These are phyloP conservation scores for Pleurotus tuoliensis DNA, from an alignment of 768 basidiomycete species.

Conservation along the genomic window DNA sequence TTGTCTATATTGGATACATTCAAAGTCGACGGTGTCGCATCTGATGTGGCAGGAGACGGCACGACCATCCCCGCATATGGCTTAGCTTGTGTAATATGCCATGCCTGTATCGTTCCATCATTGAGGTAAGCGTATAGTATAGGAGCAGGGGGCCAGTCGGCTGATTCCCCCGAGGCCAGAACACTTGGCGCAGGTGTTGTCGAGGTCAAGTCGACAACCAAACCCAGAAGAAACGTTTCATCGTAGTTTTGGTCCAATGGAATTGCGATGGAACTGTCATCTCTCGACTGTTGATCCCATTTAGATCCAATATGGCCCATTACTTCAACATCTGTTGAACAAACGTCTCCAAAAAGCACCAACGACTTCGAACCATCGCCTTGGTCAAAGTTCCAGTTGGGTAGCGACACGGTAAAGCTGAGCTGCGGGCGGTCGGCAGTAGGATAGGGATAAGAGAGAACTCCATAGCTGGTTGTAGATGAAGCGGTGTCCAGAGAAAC, in stretches of 20 bases:
- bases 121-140: slow-evolving; percentile 73
- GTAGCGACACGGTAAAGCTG: slow-evolving; percentile 33
- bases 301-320: slow-evolving; percentile 33
- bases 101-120: slow-evolving; percentile 73
- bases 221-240: slow-evolving; percentile 64
- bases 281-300: slow-evolving; percentile 49
- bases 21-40: slow-evolving; percentile 12
- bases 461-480: slow-evolving; percentile 32
- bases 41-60: slow-evolving; percentile 11
- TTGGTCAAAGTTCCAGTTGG: slow-evolving; percentile 43
- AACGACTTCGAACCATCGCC: slow-evolving; percentile 36
- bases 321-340: slow-evolving; percentile 45
- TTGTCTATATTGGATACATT: slow-evolving; percentile 18
- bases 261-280: slow-evolving; percentile 37
- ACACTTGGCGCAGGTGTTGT: neutral
- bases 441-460: slow-evolving; percentile 36
- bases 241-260: slow-evolving; percentile 67
- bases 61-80: slow-evolving; percentile 56
- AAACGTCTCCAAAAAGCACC: slow-evolving; percentile 41
- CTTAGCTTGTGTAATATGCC: slow-evolving; percentile 51
- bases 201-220: slow-evolving; percentile 62
- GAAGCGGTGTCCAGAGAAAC: slow-evolving; percentile 40
- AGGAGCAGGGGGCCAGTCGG: slow-evolving; percentile 32
- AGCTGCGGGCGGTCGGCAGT: slow-evolving; percentile 35
- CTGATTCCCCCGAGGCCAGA: slow-evolving; percentile 6